Evolutionary conservation across 1,284 basidiomycete species (phyloP).

Genomic region (Sanghuangporus baumii): DNA sequence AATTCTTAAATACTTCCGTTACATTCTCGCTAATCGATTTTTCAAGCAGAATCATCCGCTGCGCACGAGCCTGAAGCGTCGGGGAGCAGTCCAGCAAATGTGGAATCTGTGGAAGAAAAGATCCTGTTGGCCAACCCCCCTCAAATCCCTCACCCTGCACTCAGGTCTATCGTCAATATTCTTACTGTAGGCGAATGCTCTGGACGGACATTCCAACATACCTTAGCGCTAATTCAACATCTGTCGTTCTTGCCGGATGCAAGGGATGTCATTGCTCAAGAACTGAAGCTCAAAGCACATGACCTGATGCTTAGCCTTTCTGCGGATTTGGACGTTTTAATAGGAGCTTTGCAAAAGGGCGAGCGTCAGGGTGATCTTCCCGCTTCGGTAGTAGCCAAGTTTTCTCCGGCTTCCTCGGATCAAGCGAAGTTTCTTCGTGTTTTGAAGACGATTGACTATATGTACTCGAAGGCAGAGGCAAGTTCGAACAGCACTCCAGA

Average conservation of each 20-base stretch:
- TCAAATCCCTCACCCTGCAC: conserved; percentile 72
- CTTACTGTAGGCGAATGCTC: conserved; percentile 92
- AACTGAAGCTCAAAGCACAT: conserved; percentile 79
- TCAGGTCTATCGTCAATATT: conserved; percentile 90
- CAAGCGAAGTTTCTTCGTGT: conserved; percentile 92
- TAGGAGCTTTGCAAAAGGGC: conserved; percentile 51
- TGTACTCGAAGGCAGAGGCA: conserved; percentile 48
- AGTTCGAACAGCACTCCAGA: conserved; percentile 16
- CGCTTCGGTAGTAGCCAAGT: conserved; percentile 74
- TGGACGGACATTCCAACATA: conserved; percentile 90
- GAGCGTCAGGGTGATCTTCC: conserved; percentile 49
- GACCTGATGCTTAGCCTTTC: conserved; percentile 76
- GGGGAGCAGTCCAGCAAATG: conserved; percentile 22
- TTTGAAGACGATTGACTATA: conserved; percentile 93
- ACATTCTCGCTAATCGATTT: neutral
- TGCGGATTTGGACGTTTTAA: conserved; percentile 73
- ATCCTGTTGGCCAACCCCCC: conserved; percentile 68
- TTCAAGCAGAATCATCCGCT: conserved; percentile 7
- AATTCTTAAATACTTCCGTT: neutral
- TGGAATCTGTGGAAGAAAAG: conserved; percentile 51
- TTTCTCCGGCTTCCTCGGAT: conserved; percentile 86
- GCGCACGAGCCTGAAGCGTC: conserved; percentile 25
- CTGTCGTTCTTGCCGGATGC: conserved; percentile 83
- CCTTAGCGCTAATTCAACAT: conserved; percentile 84
- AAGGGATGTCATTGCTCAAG: conserved; percentile 81